phyloP scores from a whole-genome alignment of 306 rosid genomes.

The Glycine latifolia region DNA sequence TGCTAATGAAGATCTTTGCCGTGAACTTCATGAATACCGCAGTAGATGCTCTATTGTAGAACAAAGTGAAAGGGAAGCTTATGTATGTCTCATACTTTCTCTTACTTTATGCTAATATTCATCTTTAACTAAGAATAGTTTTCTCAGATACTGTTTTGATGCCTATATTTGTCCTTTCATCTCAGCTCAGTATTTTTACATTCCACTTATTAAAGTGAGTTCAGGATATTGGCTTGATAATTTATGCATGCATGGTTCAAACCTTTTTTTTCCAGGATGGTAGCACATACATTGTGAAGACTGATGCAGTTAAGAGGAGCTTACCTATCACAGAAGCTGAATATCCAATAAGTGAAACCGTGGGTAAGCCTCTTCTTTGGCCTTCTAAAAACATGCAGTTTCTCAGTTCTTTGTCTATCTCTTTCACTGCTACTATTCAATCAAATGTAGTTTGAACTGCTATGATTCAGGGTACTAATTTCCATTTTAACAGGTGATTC shows the following conservation, averaged over 20 bases:
- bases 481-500: conserved; percentile 73
- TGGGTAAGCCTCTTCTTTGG: conserved; percentile 63
- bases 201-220: conserved; percentile 27
- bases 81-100: conserved; percentile 59
- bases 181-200: conserved; percentile 17
- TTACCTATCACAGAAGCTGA: conserved; percentile 77
- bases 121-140: conserved; percentile 2
- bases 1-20: conserved; percentile 95
- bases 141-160: conserved; percentile 37
- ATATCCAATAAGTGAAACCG: conserved; percentile 79
- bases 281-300: conserved; percentile 62
- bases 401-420: conserved; percentile 33
- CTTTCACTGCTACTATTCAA: conserved; percentile 34
- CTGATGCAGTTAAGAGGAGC: conserved; percentile 90
- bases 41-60: conserved; percentile 74
- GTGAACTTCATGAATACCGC: conserved; percentile 94
- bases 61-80: conserved; percentile 74
- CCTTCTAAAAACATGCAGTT: conserved; percentile 35
- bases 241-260: conserved; percentile 42
- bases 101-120: conserved; percentile 24
- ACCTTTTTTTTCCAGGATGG: conserved; percentile 70
- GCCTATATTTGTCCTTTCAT: conserved; percentile 27
- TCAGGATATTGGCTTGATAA: conserved; percentile 36
- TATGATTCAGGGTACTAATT: conserved; percentile 41
- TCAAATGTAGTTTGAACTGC: conserved; percentile 37